phyloP scores from a whole-genome alignment of 345 rosid species.

The Gossypium herbaceum region DNA sequence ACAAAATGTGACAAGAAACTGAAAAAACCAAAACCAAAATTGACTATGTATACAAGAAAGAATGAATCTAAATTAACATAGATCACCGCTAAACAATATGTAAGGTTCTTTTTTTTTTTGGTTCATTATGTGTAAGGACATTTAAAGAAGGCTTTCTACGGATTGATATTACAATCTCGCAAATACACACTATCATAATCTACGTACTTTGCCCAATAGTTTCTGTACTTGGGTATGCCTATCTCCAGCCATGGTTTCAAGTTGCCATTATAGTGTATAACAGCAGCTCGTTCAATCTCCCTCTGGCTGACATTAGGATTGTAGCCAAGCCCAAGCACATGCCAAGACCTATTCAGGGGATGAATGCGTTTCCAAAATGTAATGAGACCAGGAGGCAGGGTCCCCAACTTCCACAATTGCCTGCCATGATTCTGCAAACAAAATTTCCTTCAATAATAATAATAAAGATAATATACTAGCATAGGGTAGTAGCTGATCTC shows the following conservation, averaged over 20 bases:
- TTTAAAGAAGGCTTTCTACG: not conserved
- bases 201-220: slow-evolving; percentile 17
- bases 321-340: slow-evolving; percentile 81
- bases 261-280: slow-evolving; percentile 78
- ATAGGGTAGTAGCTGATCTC: too few relatives aligned
- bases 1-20: slow-evolving; percentile 6
- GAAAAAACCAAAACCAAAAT: slow-evolving; percentile 17
- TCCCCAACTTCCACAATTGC: slow-evolving; percentile 76
- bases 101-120: not conserved
- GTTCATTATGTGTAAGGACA: not conserved
- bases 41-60: slow-evolving; percentile 14
- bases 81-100: not conserved
- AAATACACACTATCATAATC: slow-evolving; percentile 2
- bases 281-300: slow-evolving; percentile 73
- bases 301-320: slow-evolving; percentile 62
- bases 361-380: slow-evolving; percentile 68
- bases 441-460: slow-evolving; percentile 6
- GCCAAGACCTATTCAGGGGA: slow-evolving; percentile 59
- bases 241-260: slow-evolving; percentile 89
- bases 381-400: slow-evolving; percentile 79
- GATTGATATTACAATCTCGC: slow-evolving; percentile 13
- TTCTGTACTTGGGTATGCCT: slow-evolving; percentile 55
- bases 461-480: too few relatives aligned
- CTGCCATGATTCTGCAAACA: slow-evolving; percentile 64
- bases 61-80: slow-evolving; percentile 14